Conservation (phyloP, 352 stramenopile species). For the Elongisporangium anandrum region DNA sequence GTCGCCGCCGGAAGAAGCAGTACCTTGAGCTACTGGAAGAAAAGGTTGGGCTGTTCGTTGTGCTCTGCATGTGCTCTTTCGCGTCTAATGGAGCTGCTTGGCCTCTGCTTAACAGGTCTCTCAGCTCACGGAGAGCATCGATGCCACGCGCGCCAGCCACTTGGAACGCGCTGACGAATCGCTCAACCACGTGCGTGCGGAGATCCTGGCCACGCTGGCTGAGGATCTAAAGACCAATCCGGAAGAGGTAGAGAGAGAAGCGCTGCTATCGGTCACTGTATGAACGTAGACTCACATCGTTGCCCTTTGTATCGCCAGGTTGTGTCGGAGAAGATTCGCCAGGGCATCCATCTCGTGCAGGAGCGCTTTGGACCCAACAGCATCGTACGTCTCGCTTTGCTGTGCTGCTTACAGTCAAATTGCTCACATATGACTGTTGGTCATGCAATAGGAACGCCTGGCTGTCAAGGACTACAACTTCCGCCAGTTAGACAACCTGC, state of each 20-base stretch:
- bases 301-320: slow-evolving; percentile 15
- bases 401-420: not conserved
- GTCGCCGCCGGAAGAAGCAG: slow-evolving; percentile 86
- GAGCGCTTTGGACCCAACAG: slow-evolving; percentile 83
- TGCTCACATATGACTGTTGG: not conserved
- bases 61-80: not conserved
- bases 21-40: slow-evolving; percentile 87
- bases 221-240: slow-evolving; percentile 68
- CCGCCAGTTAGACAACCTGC: slow-evolving; percentile 78
- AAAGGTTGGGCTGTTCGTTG: slow-evolving; percentile 40
- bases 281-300: not conserved
- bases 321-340: slow-evolving; percentile 67
- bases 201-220: slow-evolving; percentile 64
- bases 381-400: slow-evolving; percentile 25
- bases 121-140: slow-evolving; percentile 85
- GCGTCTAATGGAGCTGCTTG: not conserved
- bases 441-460: slow-evolving; percentile 49
- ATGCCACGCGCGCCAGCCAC: slow-evolving; percentile 68
- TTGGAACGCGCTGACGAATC: slow-evolving; percentile 75
- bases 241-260: slow-evolving; percentile 29
- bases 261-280: not conserved
- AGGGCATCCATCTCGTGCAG: slow-evolving; percentile 74
- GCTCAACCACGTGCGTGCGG: slow-evolving; percentile 67
- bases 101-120: slow-evolving; percentile 42
- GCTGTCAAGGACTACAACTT: slow-evolving; percentile 90